These are phyloP conservation scores for Sporobolomyces roseus DNA, from an alignment of 768 basidiomycete species.

Conservation along the genomic window DNA sequence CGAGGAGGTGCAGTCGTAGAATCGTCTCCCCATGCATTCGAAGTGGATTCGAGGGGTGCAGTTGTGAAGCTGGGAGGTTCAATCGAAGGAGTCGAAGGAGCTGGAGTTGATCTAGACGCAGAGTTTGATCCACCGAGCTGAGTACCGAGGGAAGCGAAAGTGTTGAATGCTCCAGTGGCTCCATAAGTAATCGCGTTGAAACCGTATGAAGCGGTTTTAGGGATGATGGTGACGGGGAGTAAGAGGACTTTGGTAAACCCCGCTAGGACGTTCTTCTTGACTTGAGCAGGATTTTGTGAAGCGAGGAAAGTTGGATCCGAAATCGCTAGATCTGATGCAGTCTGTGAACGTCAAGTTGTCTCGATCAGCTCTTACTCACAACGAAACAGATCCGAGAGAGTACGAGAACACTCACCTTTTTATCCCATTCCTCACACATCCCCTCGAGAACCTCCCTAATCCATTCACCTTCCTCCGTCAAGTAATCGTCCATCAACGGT, in stretches of 20 bases:
- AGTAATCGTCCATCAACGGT: constrained; percentile 92
- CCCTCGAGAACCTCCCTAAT: constrained; percentile 68
- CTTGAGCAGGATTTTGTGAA: constrained; percentile 80
- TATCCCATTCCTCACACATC: constrained; percentile 77
- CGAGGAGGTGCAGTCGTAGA: background rate
- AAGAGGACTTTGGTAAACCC: constrained; percentile 86
- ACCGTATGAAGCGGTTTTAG: constrained; percentile 59
- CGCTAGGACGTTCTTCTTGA: constrained; percentile 87
- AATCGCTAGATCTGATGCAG: constrained; percentile 30
- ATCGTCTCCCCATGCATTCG: constrained; percentile 21
- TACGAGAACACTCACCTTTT: constrained; percentile 55
- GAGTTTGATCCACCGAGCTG: background rate
- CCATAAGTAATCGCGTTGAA: constrained; percentile 60
- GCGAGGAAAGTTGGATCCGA: constrained; percentile 62
- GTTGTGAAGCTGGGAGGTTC: constrained; percentile 10
- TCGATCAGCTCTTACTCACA: no score
- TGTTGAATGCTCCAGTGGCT: constrained; percentile 44
- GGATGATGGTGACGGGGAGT: constrained; percentile 93
- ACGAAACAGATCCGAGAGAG: no score
- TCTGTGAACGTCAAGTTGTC: constrained; percentile 9
- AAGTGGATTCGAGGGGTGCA: constrained; percentile 18
- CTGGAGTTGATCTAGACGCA: background rate
- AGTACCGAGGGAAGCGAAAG: constrained; percentile 37
- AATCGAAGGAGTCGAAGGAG: constrained; percentile 2
- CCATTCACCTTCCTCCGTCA: constrained; percentile 84